These are phyloP conservation scores for Fusarium palustre DNA, from an alignment of 2,329 filamentous ascomycete species.

Conservation along the genomic window DNA sequence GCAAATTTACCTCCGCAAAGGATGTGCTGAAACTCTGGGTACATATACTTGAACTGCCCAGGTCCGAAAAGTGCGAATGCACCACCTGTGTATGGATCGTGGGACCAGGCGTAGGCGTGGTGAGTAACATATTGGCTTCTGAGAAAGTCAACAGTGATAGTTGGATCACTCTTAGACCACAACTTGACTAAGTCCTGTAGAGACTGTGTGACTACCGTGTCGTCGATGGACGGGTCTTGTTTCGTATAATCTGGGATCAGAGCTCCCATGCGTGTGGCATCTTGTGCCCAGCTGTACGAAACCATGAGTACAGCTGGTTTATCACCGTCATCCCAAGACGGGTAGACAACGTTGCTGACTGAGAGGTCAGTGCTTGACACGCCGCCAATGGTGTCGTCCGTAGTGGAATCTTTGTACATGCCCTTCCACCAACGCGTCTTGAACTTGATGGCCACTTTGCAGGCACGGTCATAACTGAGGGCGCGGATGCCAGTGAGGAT, in stretches of 20 bases:
- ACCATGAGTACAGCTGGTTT: conserved; percentile 23
- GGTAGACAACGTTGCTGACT: conserved; percentile 26
- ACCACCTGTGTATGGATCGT: conserved; percentile 50
- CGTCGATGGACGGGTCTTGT: conserved; percentile 1
- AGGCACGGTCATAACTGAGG: conserved; percentile 26
- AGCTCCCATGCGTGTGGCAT: conserved; percentile 32
- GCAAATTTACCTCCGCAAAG: conserved; percentile 48
- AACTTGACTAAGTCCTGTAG: conserved; percentile 30
- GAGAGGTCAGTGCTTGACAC: conserved; percentile 10
- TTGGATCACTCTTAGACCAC: not conserved
- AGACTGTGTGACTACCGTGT: conserved; percentile 13
- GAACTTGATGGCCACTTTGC: conserved; percentile 37
- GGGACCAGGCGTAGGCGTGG: conserved; percentile 55
- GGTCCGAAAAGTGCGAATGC: conserved; percentile 57
- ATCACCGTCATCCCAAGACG: conserved; percentile 21
- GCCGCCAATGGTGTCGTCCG: not conserved
- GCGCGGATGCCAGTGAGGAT: conserved; percentile 20
- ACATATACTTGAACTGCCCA: conserved; percentile 54
- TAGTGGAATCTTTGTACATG: conserved; percentile 4
- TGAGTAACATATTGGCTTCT: conserved; percentile 34
- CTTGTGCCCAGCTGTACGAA: conserved; percentile 37
- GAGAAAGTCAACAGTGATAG: conserved; percentile 3
- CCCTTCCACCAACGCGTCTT: conserved; percentile 32
- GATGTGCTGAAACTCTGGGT: conserved; percentile 47
- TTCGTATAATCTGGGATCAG: conserved; percentile 19